Base-by-base conservation (phyloP, 352 stramenopile genomes). In the Phytophthora crassamura region DNA sequence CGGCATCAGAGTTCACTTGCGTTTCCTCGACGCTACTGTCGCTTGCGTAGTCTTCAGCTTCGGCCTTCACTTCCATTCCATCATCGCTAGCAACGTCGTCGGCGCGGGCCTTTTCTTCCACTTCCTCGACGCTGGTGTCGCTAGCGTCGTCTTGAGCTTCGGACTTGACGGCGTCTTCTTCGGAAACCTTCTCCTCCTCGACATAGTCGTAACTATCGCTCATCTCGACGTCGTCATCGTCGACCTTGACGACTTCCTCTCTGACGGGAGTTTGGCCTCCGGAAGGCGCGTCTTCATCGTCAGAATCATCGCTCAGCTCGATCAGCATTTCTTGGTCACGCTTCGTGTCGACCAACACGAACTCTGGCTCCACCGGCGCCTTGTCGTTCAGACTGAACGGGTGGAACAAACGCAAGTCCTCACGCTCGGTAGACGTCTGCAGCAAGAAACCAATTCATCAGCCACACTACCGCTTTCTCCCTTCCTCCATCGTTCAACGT, bases 361-460 rank as follows among this genome's bases (percentile, higher is more conserved):
- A 74, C 50, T 77, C 67, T 43, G 46, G 43, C 48, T 74, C 69
- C 14, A 38, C 42, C 1, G 67, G 46, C 33, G 64, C 28, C 6
- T 60, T 66, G 41, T 76, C 60, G 14, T 60, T 52, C 34, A 80
- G 50, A 38, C 49, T 63, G 49, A 83, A 70, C 34, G 72, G 74
- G 32, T 70, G 62, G n/a, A 82, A 28, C 7, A 61, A 65, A 11
- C 68, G 50, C 46, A 63, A 48, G 25, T 83, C 60, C 51, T 83
- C 68, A 14, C 68, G 74, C 11, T 83, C 74, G 11, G 64, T 64
- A 42, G 74, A 75, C 12, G 72, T 69, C 74, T 83, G 39, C 9
- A 46, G 20, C 11, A 65, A 51, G 18, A 30, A 54, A n/a, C 28
- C 1, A 69, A 20, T 34, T 40, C 47, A 42, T 52, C 15, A 59